Percentiles rank a stretch among this genome's conserved stretches.
phyloP scores from a whole-genome alignment of 768 basidiomycete genomes.

The Boletus huronensis region DNA sequence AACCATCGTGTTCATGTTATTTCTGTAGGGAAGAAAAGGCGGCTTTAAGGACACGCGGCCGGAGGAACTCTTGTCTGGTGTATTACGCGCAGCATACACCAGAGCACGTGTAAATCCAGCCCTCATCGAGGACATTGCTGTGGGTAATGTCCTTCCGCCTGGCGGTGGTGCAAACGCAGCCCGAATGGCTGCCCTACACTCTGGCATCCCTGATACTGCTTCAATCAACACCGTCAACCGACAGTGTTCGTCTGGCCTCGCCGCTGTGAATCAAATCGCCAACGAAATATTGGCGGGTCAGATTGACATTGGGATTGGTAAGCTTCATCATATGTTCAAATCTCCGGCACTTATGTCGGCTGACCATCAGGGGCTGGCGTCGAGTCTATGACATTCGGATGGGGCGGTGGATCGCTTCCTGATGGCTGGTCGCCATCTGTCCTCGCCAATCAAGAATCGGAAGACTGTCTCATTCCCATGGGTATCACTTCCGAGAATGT shows the following conservation, averaged over 20 bases:
- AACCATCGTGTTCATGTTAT: slow-evolving; percentile 1
- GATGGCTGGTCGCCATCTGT: slow-evolving; percentile 63
- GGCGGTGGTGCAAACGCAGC: slow-evolving; percentile 79
- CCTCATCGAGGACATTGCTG: slow-evolving; percentile 79
- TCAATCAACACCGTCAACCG: slow-evolving; percentile 83
- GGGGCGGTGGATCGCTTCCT: slow-evolving; percentile 54
- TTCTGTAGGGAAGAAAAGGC: slow-evolving; percentile 68
- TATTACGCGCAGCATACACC: slow-evolving; percentile 70
- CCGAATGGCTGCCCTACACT: slow-evolving; percentile 82
- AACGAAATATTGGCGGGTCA: slow-evolving; percentile 74
- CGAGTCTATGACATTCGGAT: slow-evolving; percentile 86
- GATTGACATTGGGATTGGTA: slow-evolving; percentile 88
- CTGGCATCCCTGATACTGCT: slow-evolving; percentile 77
- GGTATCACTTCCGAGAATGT: slow-evolving; percentile 96
- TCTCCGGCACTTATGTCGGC: slow-evolving; percentile 2
- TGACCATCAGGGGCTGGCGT: slow-evolving; percentile 66
- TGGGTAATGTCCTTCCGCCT: slow-evolving; percentile 87
- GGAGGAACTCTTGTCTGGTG: slow-evolving; percentile 74
- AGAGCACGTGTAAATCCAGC: slow-evolving; percentile 69
- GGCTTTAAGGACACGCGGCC: slow-evolving; percentile 89
- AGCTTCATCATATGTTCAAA: slow-evolving; percentile 19
- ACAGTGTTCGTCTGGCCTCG: slow-evolving; percentile 86
- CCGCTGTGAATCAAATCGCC: slow-evolving; percentile 78
- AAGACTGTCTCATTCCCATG: slow-evolving; percentile 85
- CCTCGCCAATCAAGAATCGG: slow-evolving; percentile 61